phyloP scores from a whole-genome alignment of 306 rosid species.

The Dryas alaskensis region DNA sequence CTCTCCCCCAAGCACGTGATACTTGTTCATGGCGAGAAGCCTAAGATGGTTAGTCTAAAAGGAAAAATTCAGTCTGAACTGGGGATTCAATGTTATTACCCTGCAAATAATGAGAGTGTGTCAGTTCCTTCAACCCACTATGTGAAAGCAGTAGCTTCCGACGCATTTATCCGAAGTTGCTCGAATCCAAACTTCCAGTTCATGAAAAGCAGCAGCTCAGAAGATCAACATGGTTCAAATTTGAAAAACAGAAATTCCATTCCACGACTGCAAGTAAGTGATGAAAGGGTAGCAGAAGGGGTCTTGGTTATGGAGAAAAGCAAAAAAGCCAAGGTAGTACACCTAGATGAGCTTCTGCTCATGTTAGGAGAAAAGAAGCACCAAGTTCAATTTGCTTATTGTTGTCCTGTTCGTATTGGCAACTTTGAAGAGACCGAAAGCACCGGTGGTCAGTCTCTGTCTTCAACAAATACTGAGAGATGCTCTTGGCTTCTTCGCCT shows the following conservation, averaged over 20 bases:
- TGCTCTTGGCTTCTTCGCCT: constrained; percentile 32
- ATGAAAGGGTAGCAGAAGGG: constrained; percentile 74
- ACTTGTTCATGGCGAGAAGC: constrained; percentile 92
- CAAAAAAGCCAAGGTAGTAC: constrained; percentile 52
- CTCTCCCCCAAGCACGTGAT: constrained; percentile 86
- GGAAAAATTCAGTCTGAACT: constrained; percentile 71
- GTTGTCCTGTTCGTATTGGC: constrained; percentile 33
- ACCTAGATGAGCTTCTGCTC: constrained; percentile 63
- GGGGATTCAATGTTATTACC: constrained; percentile 73
- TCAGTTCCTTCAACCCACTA: constrained; percentile 52
- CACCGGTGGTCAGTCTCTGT: not conserved
- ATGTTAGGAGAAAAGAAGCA: constrained; percentile 57
- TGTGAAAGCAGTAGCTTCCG: constrained; percentile 53
- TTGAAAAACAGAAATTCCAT: constrained; percentile 17
- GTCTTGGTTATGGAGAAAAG: constrained; percentile 55
- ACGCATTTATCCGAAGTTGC: constrained; percentile 49
- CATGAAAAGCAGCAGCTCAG: constrained; percentile 40
- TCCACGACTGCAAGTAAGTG: constrained; percentile 50
- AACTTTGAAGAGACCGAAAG: constrained; percentile 26
- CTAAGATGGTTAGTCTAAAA: constrained; percentile 73
- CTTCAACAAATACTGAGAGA: constrained; percentile 8
- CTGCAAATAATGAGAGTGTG: constrained; percentile 72
- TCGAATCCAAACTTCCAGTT: constrained; percentile 70
- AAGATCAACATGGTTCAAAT: constrained; percentile 23
- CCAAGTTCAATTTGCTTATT: constrained; percentile 39